Conservation (phyloP, 345 rosid genomes). For the Sisymbrium irio region DNA sequence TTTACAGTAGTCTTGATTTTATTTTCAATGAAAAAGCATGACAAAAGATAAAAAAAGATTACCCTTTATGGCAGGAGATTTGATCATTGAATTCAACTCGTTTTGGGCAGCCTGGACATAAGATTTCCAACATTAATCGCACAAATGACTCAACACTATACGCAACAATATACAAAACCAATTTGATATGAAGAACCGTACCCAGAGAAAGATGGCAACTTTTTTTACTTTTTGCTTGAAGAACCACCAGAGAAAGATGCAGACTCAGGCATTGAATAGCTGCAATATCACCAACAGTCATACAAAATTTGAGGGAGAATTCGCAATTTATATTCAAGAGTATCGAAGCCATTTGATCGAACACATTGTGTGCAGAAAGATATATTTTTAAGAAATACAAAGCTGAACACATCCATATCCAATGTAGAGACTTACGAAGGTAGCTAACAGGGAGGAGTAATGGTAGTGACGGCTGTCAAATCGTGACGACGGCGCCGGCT, state of each 20-base stretch:
- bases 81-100: slow-evolving; percentile 72
- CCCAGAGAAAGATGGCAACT: not conserved
- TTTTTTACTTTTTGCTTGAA: slow-evolving; percentile 3
- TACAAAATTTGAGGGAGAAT: not conserved
- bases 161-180: not conserved
- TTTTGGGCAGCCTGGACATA: slow-evolving; percentile 64
- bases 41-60: not conserved
- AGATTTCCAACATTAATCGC: not conserved
- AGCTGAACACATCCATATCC: not conserved
- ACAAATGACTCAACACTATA: slow-evolving; percentile 14
- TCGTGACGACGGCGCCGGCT: too few species aligned
- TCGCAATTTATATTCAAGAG: too few species aligned
- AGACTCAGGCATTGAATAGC: not conserved
- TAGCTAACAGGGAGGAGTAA: too few species aligned
- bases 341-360: slow-evolving; percentile 15
- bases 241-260: not conserved
- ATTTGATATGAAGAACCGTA: not conserved
- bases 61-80: slow-evolving; percentile 86
- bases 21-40: not conserved
- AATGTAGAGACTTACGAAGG: not conserved
- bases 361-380: slow-evolving; percentile 5
- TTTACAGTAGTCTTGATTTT: not conserved
- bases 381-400: not conserved
- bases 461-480: too few species aligned
- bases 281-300: not conserved